phyloP scores from a whole-genome alignment of 129 eudicot species.

The Erigeron canadensis region DNA sequence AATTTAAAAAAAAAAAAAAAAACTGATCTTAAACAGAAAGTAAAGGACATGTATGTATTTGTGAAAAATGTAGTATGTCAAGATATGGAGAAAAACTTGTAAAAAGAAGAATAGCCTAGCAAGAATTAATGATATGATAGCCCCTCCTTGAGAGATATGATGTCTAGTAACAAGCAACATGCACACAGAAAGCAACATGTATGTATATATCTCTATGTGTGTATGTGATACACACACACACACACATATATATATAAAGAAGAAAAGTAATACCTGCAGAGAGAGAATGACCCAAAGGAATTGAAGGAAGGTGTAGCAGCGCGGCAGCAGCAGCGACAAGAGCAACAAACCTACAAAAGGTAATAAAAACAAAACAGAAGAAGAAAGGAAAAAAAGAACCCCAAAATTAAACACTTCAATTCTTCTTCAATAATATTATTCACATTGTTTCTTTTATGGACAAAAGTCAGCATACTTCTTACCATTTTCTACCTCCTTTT shows the following conservation, averaged over 20 bases:
- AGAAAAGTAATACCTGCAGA: constrained; percentile 29
- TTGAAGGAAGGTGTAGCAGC: constrained; percentile 37
- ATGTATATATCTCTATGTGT: neutral
- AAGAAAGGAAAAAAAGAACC: constrained; percentile 31
- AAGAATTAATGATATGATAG: constrained; percentile 34
- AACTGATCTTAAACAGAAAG: constrained; percentile 34
- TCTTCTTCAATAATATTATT: constrained; percentile 17
- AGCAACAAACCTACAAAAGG: constrained; percentile 50
- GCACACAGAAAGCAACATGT: constrained; percentile 32
- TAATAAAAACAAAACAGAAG: constrained; percentile 50
- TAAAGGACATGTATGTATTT: constrained; percentile 41
- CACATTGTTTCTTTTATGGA: constrained; percentile 19
- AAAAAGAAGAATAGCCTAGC: constrained; percentile 33
- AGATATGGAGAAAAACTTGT: constrained; percentile 37
- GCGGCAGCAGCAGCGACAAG: constrained; percentile 46
- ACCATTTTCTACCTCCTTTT: constrained; percentile 6
- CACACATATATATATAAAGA: constrained; percentile 10
- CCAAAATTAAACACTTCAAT: constrained; percentile 32
- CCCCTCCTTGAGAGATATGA: constrained; percentile 30
- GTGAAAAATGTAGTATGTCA: constrained; percentile 35
- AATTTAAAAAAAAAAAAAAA: too few species aligned
- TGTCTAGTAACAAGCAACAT: constrained; percentile 45
- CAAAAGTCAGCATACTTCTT: constrained; percentile 22
- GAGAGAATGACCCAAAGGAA: constrained; percentile 15
- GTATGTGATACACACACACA: neutral